Evolutionary conservation across 257 asterid species (phyloP).

Genomic region (Verbascum thapsus): DNA sequence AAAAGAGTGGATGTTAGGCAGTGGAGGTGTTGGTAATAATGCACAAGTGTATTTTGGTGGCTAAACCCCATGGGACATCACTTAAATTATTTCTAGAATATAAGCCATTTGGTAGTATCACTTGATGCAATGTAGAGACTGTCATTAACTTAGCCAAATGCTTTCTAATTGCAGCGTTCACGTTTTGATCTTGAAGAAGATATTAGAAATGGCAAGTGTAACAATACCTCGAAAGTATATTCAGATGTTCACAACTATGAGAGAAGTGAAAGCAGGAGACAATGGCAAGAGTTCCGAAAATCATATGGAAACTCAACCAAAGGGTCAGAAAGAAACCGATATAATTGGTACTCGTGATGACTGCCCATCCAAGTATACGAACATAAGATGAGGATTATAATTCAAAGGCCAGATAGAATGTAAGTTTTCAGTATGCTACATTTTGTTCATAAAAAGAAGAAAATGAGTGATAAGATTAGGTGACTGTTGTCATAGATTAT

Average conservation of each 20-base stretch:
- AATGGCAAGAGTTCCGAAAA: constrained; percentile 57
- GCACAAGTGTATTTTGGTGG: too few species aligned
- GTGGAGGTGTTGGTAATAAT: too few species aligned
- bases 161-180: constrained; percentile 57
- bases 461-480: too few species aligned
- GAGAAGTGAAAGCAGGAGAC: constrained; percentile 52
- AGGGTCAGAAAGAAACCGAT: constrained; percentile 48
- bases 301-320: constrained; percentile 47
- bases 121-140: neutral
- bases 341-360: constrained; percentile 46
- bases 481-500: too few species aligned
- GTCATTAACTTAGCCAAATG: constrained; percentile 27
- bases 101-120: neutral
- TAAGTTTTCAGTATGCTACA: too few species aligned
- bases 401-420: too few species aligned
- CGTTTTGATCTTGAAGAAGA: constrained; percentile 83
- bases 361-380: constrained; percentile 13
- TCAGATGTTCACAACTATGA: constrained; percentile 52
- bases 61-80: too few species aligned
- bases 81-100: too few species aligned
- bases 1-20: too few species aligned
- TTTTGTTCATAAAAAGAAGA: too few species aligned
- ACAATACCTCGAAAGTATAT: constrained; percentile 36
- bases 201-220: constrained; percentile 53
- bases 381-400: constrained; percentile 9